These are phyloP conservation scores for Epichloe hybrida DNA, from an alignment of 2,329 filamentous ascomycete genomes.

Conservation along the genomic window DNA sequence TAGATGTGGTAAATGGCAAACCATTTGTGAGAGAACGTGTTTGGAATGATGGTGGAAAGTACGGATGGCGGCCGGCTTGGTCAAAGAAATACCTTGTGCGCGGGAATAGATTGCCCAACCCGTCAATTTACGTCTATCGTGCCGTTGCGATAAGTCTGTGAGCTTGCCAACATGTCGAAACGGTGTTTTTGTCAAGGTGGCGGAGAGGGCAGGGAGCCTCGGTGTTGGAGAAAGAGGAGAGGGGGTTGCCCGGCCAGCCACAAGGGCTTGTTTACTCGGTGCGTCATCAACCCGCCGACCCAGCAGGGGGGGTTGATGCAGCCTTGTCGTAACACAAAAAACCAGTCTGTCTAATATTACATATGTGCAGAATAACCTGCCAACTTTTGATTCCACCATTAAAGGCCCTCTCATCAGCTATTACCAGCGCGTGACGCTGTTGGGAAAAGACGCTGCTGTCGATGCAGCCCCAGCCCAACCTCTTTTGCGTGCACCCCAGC, in stretches of 20 bases:
- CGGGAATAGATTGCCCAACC: background rate
- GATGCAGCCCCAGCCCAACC: background rate
- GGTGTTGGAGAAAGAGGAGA: background rate
- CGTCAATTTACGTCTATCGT: background rate
- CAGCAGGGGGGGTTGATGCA: background rate
- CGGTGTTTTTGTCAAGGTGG: too few relatives aligned
- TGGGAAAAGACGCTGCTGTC: background rate
- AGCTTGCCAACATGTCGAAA: background rate
- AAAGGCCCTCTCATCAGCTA: too few relatives aligned
- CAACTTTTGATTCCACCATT: too few relatives aligned
- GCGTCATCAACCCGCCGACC: conserved; percentile 15
- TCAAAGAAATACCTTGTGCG: background rate
- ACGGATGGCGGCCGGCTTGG: background rate
- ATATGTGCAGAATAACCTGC: too few relatives aligned
- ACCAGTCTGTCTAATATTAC: too few relatives aligned
- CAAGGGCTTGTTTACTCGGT: conserved; percentile 16
- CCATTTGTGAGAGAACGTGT: background rate
- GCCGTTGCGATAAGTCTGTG: background rate
- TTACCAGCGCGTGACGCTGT: too few relatives aligned
- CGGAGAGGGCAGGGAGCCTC: background rate
- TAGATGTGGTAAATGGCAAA: conserved; percentile 5
- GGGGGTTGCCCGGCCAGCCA: conserved; percentile 10
- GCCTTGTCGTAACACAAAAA: too few relatives aligned
- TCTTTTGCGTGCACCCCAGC: conserved; percentile 11
- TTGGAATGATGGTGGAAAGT: conserved; percentile 1